Base-by-base conservation (phyloP, 129 eudicot species). In the Ambrosia artemisiifolia region DNA sequence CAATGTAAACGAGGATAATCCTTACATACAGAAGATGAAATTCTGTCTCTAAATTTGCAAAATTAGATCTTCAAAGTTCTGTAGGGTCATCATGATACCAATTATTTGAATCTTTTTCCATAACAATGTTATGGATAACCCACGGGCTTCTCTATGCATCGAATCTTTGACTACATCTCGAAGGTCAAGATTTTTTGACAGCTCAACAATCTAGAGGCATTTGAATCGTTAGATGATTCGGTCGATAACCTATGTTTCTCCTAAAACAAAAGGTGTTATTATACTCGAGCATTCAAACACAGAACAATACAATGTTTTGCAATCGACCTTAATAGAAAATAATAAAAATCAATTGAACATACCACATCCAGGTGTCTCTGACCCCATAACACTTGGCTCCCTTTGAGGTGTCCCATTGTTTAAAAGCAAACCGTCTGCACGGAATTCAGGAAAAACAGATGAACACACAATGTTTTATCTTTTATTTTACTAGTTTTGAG, bases 131-230 rank as follows among this genome's bases (percentile, higher is more conserved):
- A 36, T 77, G 84, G 98, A 85, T 67, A 85, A 62, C 10, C 85
- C 88, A 20, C 84, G 84, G 70, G 81, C 74, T 82, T 94, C 97
- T 71, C 95, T 80, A 75, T 87, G 76, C 88, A 90, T 86, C 20
- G 93, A 88, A 67, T 89, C 98, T 75, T 87, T 93, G 74, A 93
- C 96, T 14, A 85, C 87, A 80, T 93, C 96, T 62, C 95, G 86
- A 65, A 93, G 91, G 77, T 92, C 96, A 56, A 83, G 74, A 70
- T 62, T 78, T n/a, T n/a, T 44, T 87, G 96, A 42, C 75, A 53
- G 16, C 82, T 82, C 14, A 72, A 74, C 63, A 2, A 7, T 28
- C 63, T 57, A 57, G 96, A 92, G 67, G 92, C 85, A 61, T 83
- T 87, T 28, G 95, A 92, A 9, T 90, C 86, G 44, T 88, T 79